Conservation (phyloP, 75 land plant species). For the Pseudotsuga menziesii region DNA sequence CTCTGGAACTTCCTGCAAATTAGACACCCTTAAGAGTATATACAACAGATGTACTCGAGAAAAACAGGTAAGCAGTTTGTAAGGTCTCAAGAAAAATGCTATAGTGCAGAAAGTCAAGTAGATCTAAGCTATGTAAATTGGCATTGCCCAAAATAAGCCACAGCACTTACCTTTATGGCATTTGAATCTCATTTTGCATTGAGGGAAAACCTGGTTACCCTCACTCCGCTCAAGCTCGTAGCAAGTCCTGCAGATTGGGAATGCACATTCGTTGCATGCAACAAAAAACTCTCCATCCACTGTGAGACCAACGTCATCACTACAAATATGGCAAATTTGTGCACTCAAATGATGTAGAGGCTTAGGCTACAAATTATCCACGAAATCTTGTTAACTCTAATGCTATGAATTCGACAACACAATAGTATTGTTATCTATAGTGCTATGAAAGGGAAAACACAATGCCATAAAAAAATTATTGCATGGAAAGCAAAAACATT, state of each 20-base stretch:
- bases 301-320: slow-evolving; percentile 68
- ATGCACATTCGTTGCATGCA: slow-evolving; percentile 93
- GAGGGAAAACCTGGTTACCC: slow-evolving; percentile 87
- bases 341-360: slow-evolving; percentile 53
- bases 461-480: background rate
- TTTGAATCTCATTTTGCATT: slow-evolving; percentile 88
- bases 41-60: no score
- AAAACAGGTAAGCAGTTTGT: no score
- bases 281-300: slow-evolving; percentile 79
- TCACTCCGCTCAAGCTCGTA: slow-evolving; percentile 95
- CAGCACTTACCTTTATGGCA: slow-evolving; percentile 63
- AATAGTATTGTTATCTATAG: background rate
- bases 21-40: background rate
- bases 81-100: no score
- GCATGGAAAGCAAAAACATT: background rate
- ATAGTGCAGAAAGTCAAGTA: no score
- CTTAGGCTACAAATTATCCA: slow-evolving; percentile 37
- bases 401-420: background rate
- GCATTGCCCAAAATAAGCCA: no score
- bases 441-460: background rate
- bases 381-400: background rate
- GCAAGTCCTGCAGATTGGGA: slow-evolving; percentile 93
- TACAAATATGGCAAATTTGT: slow-evolving; percentile 87
- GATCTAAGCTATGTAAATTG: no score
- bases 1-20: slow-evolving; percentile 77